Conservation (phyloP, 345 rosid species). For the Brassica juncea region DNA sequence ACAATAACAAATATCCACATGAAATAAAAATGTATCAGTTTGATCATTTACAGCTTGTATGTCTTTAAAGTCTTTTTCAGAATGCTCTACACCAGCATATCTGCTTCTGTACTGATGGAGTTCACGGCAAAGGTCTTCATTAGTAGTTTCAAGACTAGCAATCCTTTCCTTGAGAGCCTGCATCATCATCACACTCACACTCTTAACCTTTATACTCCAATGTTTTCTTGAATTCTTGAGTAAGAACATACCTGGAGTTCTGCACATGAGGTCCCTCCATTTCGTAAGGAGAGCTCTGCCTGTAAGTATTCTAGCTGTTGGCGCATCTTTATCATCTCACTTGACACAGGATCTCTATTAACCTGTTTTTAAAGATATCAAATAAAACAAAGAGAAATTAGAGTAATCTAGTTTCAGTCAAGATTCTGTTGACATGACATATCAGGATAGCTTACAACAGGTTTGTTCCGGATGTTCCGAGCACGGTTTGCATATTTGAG, state of each 20-base stretch:
- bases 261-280: constrained; percentile 71
- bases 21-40: neutral
- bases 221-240: neutral
- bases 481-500: constrained; percentile 99
- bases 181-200: neutral
- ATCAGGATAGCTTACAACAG: constrained; percentile 68
- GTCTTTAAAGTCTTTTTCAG: constrained; percentile 78
- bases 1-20: constrained; percentile 8
- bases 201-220: neutral
- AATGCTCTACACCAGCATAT: constrained; percentile 53
- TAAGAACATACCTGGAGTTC: constrained; percentile 71
- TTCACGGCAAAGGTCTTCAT: constrained; percentile 89
- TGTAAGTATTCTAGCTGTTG: constrained; percentile 92
- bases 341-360: constrained; percentile 95
- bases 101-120: constrained; percentile 84
- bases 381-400: too few relatives aligned
- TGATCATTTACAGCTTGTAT: constrained; percentile 56
- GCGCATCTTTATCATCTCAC: constrained; percentile 95
- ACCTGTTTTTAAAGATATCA: constrained; percentile 49
- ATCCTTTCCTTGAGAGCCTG: constrained; percentile 93
- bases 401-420: too few relatives aligned
- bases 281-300: constrained; percentile 93
- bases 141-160: constrained; percentile 90
- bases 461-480: constrained; percentile 95
- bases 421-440: too few relatives aligned